phyloP scores from a whole-genome alignment of 805 yeast genomes.

The Metschnikowia corniflorae region DNA sequence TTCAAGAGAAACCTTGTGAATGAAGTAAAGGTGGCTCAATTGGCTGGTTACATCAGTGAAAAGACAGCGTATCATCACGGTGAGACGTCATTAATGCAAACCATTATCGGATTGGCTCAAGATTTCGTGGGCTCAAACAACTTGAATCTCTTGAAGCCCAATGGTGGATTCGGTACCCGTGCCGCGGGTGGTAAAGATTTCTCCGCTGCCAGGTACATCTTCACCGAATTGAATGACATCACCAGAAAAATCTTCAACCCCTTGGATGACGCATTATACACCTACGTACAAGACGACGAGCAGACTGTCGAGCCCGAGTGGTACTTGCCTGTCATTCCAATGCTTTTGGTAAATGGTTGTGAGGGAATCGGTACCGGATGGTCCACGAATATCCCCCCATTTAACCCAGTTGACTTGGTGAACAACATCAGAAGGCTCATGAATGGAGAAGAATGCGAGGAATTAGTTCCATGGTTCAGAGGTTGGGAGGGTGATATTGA shows the following conservation, averaged over 20 bases:
- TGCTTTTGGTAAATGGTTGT: slow-evolving; percentile 91
- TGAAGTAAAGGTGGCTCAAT: slow-evolving; percentile 86
- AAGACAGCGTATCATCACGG: slow-evolving; percentile 95
- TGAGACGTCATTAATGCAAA: slow-evolving; percentile 80
- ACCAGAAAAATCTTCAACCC: slow-evolving; percentile 76
- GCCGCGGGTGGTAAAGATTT: slow-evolving; percentile 97
- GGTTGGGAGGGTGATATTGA: slow-evolving; percentile 91
- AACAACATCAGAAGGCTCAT: slow-evolving; percentile 68
- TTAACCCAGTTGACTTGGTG: slow-evolving; percentile 81
- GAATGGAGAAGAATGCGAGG: slow-evolving; percentile 64
- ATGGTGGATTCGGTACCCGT: slow-evolving; percentile 95
- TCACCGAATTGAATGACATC: slow-evolving; percentile 74
- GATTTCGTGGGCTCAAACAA: slow-evolving; percentile 92
- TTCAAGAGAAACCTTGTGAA: slow-evolving; percentile 71
- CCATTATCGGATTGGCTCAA: slow-evolving; percentile 92
- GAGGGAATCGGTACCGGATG: slow-evolving; percentile 99
- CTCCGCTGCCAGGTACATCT: slow-evolving; percentile 96
- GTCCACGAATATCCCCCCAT: slow-evolving; percentile 91
- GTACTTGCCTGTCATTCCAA: slow-evolving; percentile 92
- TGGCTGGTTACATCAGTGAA: slow-evolving; percentile 86
- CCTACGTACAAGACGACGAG: slow-evolving; percentile 88
- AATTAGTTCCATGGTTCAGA: slow-evolving; percentile 89
- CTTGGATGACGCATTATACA: slow-evolving; percentile 72
- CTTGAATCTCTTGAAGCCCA: slow-evolving; percentile 77
- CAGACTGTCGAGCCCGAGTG: slow-evolving; percentile 92